Base-by-base conservation (phyloP, 73 alveolate genomes). In the Paramecium pentaurelia region DNA sequence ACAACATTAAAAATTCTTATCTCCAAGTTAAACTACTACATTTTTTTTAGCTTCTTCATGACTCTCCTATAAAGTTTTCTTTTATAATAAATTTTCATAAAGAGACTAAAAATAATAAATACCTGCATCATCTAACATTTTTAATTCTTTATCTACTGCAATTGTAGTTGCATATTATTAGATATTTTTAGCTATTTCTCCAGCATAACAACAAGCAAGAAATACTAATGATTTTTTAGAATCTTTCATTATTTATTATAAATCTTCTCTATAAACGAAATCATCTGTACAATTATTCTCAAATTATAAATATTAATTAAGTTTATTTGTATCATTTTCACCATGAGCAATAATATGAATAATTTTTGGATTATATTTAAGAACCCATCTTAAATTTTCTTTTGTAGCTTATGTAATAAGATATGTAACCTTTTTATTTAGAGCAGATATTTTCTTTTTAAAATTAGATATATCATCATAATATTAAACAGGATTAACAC, bases 101-200 rank as follows among this genome's bases (percentile, higher is more conserved):
- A 73, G 40, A 6, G 28, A 9, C 37, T 11, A 9, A 38, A 44
- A 36, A 38, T 73, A 73, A 4, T 16, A 34, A 34, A 73, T 73
- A 12, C 87, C 47, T 8, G 87, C 87, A 20, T 73, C 87, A 73
- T 73, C 87, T 14, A 20, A 16, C 60, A 73, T 73, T 73, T 73
- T 73, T 9, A 37, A 12, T 73, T 73, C 60, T 8, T 36, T 22
- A 14, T 34, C 40, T 14, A 73, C 34, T 37, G 87, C 87, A 37
- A 73, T 73, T 0, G 60, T 40, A 14, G 87, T 36, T 4, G 60
- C 87, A 36, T 34, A 34, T 32, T 36, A 11, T 37, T 73, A 6
- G 7, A 73, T 32, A 16, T 34, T 40, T 20, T 73, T 36, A 37
- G 87, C 87, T 30, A 73, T 73, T 38, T 73, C 87, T 9, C 87